Evolutionary conservation across 1,284 basidiomycete species (phyloP).

Genomic region (Grifola frondosa): DNA sequence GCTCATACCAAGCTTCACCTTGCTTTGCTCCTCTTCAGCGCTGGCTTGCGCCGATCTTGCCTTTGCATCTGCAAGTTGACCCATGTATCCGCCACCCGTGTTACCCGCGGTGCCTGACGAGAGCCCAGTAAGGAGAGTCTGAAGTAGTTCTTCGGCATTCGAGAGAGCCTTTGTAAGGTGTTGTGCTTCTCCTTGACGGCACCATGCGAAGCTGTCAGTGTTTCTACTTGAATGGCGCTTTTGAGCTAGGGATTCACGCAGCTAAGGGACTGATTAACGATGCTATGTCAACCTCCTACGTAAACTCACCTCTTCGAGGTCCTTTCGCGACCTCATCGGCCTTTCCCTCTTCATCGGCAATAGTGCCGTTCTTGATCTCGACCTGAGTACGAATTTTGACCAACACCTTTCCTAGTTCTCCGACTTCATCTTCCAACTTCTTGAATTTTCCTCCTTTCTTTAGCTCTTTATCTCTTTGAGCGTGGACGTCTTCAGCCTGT

Average conservation of each 20-base stretch:
- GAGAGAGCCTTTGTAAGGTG: slow-evolving; percentile 60
- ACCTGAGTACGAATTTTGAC: slow-evolving; percentile 87
- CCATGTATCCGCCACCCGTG: slow-evolving; percentile 92
- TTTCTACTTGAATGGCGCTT: slow-evolving; percentile 62
- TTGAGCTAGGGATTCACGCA: slow-evolving; percentile 52
- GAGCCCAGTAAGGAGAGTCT: slow-evolving; percentile 92
- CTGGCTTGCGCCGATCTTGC: slow-evolving; percentile 73
- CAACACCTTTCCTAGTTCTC: slow-evolving; percentile 80
- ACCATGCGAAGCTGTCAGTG: slow-evolving; percentile 63
- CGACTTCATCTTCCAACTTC: slow-evolving; percentile 77
- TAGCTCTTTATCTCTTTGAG: slow-evolving; percentile 64
- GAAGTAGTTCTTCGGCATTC: slow-evolving; percentile 90
- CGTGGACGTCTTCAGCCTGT: slow-evolving; percentile 56
- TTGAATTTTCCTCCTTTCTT: slow-evolving; percentile 77
- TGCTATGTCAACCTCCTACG: background rate
- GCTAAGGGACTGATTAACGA: slow-evolving; percentile 38
- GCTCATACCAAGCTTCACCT: slow-evolving; percentile 75
- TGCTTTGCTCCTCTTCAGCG: slow-evolving; percentile 86
- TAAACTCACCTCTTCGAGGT: slow-evolving; percentile 60
- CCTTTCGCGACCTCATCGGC: slow-evolving; percentile 54
- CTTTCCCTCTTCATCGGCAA: slow-evolving; percentile 79
- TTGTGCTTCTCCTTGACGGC: slow-evolving; percentile 75
- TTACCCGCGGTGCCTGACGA: slow-evolving; percentile 62
- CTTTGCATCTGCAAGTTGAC: slow-evolving; percentile 90
- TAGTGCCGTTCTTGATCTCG: slow-evolving; percentile 78